Evolutionary conservation across 768 basidiomycete species (phyloP).

Genomic region (Leccinum imitatum): DNA sequence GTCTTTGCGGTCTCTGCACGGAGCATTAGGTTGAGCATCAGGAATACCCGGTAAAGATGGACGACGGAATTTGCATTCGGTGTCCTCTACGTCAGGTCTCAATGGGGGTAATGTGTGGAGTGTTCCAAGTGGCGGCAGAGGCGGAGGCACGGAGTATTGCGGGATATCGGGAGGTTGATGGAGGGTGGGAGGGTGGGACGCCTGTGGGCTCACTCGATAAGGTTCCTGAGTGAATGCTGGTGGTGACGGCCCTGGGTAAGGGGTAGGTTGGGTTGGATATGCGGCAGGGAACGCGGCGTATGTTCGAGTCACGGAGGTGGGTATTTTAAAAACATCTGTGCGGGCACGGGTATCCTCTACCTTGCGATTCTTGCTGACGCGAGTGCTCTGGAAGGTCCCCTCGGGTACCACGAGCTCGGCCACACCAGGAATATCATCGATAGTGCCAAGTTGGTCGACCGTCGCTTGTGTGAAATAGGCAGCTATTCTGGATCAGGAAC

Average conservation of each 20-base stretch:
- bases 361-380: constrained; percentile 50
- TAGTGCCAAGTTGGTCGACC: constrained; percentile 66
- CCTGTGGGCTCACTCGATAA: constrained; percentile 22
- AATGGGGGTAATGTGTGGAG: constrained; percentile 30
- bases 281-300: constrained; percentile 43
- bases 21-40: constrained; percentile 9
- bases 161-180: constrained; percentile 25
- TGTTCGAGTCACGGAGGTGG: constrained; percentile 36
- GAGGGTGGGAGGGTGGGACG: constrained; percentile 23
- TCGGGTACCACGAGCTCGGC: constrained; percentile 64
- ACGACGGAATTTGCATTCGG: constrained; percentile 34
- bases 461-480: constrained; percentile 82
- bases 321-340: constrained; percentile 32
- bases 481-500: constrained; percentile 46
- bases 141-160: constrained; percentile 29
- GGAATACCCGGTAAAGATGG: constrained; percentile 26
- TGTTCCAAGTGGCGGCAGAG: constrained; percentile 23
- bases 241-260: constrained; percentile 25
- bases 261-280: constrained; percentile 28
- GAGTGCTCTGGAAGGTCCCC: constrained; percentile 67
- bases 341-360: constrained; percentile 39
- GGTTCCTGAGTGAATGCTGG: constrained; percentile 25
- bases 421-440: constrained; percentile 64
- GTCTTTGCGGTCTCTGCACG: constrained; percentile 16
- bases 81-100: constrained; percentile 24